These are phyloP conservation scores for Colletotrichum echinochloae DNA, from an alignment of 2,329 filamentous ascomycete species.

Conservation along the genomic window DNA sequence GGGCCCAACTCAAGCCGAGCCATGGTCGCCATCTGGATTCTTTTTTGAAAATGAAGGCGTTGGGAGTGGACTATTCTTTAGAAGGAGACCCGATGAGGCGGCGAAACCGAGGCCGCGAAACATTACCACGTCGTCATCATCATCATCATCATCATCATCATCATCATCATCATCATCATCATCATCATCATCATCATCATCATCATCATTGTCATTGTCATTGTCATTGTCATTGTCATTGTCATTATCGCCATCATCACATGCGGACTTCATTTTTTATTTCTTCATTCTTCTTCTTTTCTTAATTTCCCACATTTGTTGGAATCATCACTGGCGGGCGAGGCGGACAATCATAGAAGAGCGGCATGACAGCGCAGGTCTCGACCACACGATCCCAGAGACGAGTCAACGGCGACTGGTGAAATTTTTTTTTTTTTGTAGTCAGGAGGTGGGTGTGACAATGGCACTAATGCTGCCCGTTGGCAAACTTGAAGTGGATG, in stretches of 20 bases:
- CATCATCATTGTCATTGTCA: slow-evolving; percentile 17
- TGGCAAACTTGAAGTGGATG: slow-evolving; percentile 12
- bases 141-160: slow-evolving; percentile 8
- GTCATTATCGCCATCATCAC: slow-evolving; percentile 34
- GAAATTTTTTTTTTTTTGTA: slow-evolving; percentile 19
- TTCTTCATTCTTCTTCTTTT: slow-evolving; percentile 26
- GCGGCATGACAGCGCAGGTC: slow-evolving; percentile 30
- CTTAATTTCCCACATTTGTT: slow-evolving; percentile 38
- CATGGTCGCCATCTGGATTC: slow-evolving; percentile 31
- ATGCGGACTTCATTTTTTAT: slow-evolving; percentile 37
- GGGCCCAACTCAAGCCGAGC: slow-evolving; percentile 4
- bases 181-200: slow-evolving; percentile 33
- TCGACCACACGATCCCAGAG: slow-evolving; percentile 30
- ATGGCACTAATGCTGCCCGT: slow-evolving; percentile 3
- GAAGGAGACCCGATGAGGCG: slow-evolving; percentile 37
- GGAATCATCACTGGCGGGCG: slow-evolving; percentile 36
- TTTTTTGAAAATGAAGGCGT: slow-evolving; percentile 39
- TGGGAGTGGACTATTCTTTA: slow-evolving; percentile 39
- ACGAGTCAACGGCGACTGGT: slow-evolving; percentile 28
- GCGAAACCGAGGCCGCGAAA: slow-evolving; percentile 23
- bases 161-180: slow-evolving; percentile 34
- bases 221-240: slow-evolving; percentile 32
- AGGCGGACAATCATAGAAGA: slow-evolving; percentile 37
- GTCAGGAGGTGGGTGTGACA: slow-evolving; percentile 8
- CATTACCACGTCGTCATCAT: slow-evolving; percentile 34